Conservation (phyloP, 441 rosid species). For the Bocquillonia castaneifolia region DNA sequence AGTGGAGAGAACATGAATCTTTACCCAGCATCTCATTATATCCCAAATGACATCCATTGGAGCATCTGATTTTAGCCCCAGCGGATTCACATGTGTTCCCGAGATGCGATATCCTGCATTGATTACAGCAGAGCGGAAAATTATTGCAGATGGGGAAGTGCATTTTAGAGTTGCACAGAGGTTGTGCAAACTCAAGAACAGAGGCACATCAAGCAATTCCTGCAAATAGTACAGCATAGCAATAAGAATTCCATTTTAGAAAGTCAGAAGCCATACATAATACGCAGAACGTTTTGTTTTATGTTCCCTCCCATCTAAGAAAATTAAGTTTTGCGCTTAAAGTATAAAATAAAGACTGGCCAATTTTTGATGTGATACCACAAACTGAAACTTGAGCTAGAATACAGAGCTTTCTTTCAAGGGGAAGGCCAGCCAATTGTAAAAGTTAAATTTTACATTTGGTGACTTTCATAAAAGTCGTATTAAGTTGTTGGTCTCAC, state of each 20-base stretch:
- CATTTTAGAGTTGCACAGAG: slow-evolving; percentile 89
- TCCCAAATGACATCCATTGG: slow-evolving; percentile 97
- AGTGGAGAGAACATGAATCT: slow-evolving; percentile 13
- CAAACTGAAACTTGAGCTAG: no score
- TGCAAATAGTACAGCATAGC: slow-evolving; percentile 32
- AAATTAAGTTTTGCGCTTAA: not conserved
- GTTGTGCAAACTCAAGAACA: slow-evolving; percentile 88
- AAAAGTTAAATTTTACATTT: no score
- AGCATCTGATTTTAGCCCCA: slow-evolving; percentile 92
- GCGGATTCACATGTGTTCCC: slow-evolving; percentile 84
- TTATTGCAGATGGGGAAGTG: slow-evolving; percentile 88
- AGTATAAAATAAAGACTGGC: not conserved
- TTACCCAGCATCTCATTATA: slow-evolving; percentile 99
- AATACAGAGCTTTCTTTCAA: no score
- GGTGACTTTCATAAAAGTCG: no score
- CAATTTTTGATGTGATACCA: no score
- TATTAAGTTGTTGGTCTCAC: no score
- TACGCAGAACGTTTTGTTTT: not conserved
- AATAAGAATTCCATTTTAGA: slow-evolving; percentile 8
- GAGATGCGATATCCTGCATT: slow-evolving; percentile 90
- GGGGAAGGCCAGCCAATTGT: no score
- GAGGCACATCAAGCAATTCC: slow-evolving; percentile 92
- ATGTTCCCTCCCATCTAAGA: not conserved
- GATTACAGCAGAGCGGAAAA: slow-evolving; percentile 86
- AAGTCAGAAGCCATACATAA: not conserved